Conservation (phyloP, 2,329 filamentous ascomycete genomes). For the Drechmeria coniospora region DNA sequence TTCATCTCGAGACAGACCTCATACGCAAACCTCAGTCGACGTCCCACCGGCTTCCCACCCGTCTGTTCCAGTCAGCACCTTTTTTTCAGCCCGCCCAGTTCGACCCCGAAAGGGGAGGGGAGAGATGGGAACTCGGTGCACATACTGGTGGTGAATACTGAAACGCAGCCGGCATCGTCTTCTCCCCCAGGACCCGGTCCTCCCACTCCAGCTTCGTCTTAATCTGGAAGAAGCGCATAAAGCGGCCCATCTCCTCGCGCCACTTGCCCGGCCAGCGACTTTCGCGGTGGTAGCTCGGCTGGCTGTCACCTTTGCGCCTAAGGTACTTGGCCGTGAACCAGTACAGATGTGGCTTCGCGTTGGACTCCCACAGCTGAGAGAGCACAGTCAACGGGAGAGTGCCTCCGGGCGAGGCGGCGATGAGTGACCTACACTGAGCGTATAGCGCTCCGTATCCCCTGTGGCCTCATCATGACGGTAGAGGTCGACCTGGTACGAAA, state of each 20-base stretch:
- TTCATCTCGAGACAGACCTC: conserved; percentile 20
- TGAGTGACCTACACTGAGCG: conserved; percentile 36
- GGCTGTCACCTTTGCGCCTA: conserved; percentile 21
- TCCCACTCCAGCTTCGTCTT: conserved; percentile 46
- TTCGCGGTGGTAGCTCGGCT: conserved; percentile 21
- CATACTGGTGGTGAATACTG: conserved; percentile 33
- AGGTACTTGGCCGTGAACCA: conserved; percentile 39
- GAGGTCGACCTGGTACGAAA: conserved; percentile 48
- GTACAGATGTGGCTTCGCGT: conserved; percentile 43
- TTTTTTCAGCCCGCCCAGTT: background rate
- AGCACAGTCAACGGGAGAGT: background rate
- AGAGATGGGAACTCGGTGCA: background rate
- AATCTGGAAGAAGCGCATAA: conserved; percentile 39
- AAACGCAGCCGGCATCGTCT: conserved; percentile 19
- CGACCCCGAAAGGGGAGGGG: background rate
- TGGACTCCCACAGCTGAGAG: conserved; percentile 52
- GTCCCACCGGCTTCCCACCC: conserved; percentile 22
- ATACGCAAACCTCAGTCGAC: conserved; percentile 15
- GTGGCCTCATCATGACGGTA: conserved; percentile 30
- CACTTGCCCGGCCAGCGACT: conserved; percentile 24
- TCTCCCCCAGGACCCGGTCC: conserved; percentile 26
- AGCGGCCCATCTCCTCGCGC: conserved; percentile 28
- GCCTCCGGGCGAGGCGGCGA: background rate
- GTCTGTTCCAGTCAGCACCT: conserved; percentile 9
- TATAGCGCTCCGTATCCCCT: conserved; percentile 38